These are phyloP conservation scores for Talaromyces sp. DNA, from an alignment of 2,329 filamentous ascomycete genomes.

Conservation along the genomic window DNA sequence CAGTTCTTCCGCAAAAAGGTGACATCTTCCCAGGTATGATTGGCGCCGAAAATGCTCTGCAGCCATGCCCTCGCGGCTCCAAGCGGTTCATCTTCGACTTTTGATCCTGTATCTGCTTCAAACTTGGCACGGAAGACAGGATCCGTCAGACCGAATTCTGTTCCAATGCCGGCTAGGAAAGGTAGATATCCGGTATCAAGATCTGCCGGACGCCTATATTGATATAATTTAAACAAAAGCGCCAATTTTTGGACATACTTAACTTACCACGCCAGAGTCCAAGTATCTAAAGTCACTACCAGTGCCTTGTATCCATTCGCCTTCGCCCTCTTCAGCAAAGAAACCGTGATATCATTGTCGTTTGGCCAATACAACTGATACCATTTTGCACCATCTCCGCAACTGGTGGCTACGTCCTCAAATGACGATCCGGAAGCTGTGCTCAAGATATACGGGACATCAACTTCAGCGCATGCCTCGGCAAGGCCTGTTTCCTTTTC, in stretches of 20 bases:
- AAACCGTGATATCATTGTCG: conserved; percentile 12
- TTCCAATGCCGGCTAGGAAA: conserved; percentile 56
- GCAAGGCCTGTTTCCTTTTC: conserved; percentile 13
- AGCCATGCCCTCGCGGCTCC: conserved; percentile 53
- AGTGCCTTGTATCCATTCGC: conserved; percentile 17
- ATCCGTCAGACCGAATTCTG: conserved; percentile 60
- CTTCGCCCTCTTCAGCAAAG: conserved; percentile 12
- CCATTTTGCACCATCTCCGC: conserved; percentile 11
- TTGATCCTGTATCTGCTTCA: conserved; percentile 44
- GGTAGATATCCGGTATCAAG: conserved; percentile 54
- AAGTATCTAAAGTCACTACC: conserved; percentile 34
- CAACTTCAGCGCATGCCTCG: conserved; percentile 7
- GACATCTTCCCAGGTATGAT: conserved; percentile 58
- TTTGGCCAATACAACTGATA: conserved; percentile 14
- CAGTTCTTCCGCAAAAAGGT: conserved; percentile 55
- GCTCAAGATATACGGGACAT: conserved; percentile 13
- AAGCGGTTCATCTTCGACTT: conserved; percentile 45
- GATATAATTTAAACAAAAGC: background rate
- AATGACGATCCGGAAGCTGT: conserved; percentile 11
- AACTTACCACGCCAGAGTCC: conserved; percentile 56
- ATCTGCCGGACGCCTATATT: conserved; percentile 52
- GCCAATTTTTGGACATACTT: background rate
- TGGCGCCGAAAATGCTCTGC: conserved; percentile 45
- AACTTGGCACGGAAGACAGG: conserved; percentile 59
- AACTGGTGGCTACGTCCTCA: conserved; percentile 12